A percentile compares a stretch with the other conserved stretches of the same genome.
Conservation (phyloP, 1,284 basidiomycete genomes). For the Mycosarcoma maydis region DNA sequence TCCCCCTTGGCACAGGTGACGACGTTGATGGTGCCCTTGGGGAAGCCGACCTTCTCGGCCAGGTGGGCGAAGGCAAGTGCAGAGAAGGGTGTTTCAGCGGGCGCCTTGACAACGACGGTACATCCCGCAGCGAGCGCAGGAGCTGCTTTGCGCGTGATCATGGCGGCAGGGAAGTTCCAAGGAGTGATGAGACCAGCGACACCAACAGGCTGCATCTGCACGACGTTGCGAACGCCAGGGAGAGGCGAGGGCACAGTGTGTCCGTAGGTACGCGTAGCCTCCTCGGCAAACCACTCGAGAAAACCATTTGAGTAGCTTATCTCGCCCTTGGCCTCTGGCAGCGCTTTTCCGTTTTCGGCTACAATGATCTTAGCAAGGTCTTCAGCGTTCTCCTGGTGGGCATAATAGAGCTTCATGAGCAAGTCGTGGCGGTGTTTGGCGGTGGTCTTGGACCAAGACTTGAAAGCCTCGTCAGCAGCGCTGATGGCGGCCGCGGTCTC, state of each 20-base stretch:
- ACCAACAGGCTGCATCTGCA: constrained; percentile 89
- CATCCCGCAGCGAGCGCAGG: constrained; percentile 92
- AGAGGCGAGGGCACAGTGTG: constrained; percentile 85
- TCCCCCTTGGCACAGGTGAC: constrained; percentile 80
- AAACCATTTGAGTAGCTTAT: constrained; percentile 63
- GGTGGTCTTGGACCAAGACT: constrained; percentile 59
- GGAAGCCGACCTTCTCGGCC: constrained; percentile 85
- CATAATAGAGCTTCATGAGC: constrained; percentile 58
- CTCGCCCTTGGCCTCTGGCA: constrained; percentile 64
- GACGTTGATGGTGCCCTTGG: constrained; percentile 93
- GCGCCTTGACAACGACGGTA: constrained; percentile 93
- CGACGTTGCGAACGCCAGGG: constrained; percentile 80
- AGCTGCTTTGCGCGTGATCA: constrained; percentile 84
- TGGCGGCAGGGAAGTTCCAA: constrained; percentile 66
- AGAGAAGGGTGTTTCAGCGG: constrained; percentile 94
- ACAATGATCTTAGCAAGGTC: constrained; percentile 65
- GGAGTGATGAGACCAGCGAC: constrained; percentile 69
- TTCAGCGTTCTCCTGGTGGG: constrained; percentile 54
- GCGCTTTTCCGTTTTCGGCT: constrained; percentile 64
- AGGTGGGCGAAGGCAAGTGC: constrained; percentile 87
- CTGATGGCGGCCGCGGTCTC: constrained; percentile 61
- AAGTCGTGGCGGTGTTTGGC: constrained; percentile 62
- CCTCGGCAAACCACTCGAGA: constrained; percentile 64
- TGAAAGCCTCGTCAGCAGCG: constrained; percentile 56
- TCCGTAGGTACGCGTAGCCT: constrained; percentile 68